Base-by-base conservation (phyloP, 2,329 filamentous ascomycete genomes). In the Periconia macrospinosa region DNA sequence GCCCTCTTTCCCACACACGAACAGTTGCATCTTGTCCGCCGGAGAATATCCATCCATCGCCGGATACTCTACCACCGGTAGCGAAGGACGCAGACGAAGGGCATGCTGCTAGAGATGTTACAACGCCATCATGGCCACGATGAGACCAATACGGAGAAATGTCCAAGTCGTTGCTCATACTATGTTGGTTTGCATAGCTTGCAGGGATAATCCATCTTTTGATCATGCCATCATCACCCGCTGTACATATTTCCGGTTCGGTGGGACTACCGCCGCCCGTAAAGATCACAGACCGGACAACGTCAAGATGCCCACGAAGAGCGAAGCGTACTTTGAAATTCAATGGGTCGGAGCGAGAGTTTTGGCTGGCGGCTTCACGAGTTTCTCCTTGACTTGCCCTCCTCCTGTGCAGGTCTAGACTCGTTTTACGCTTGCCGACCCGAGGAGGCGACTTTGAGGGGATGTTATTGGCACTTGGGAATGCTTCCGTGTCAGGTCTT, bases 41-140 rank as follows among this genome's bases (percentile, higher is more conserved):
- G 6, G 93, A 97, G 75, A 99, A 99, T 60, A 99, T 92, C 94
- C 94, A 99, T 27, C 94, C 94, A 65, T 97, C 94, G 30, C 93
- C 93, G 64, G 89, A 86, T 8, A 90, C 91, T 58, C 92, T 86
- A 7, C 92, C 92, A 35, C 92, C 91, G 17, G 91, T 95, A 8
- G 91, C 89, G 71, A 97, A 96, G 68, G 90, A 94, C 23, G 90
- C 90, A 1, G 91, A 88, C 2, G 91, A 87, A 2, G 91, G 92
- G 81, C 91, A 97, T 3, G 93, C 89, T 0, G 93, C 88, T 23
- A 99, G 78, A 42, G 86, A 91, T 41, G 95, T 89, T 2, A 99
- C 92, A 2, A 92, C 86, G 2, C 94, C 93, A n/a, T 87, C 84
- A 69, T 99, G 94, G 10, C 94, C 94, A 52, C 94, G 86, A 70